Evolutionary conservation across 345 rosid genomes (phyloP).

Genomic region (Microthlaspi erraticum): DNA sequence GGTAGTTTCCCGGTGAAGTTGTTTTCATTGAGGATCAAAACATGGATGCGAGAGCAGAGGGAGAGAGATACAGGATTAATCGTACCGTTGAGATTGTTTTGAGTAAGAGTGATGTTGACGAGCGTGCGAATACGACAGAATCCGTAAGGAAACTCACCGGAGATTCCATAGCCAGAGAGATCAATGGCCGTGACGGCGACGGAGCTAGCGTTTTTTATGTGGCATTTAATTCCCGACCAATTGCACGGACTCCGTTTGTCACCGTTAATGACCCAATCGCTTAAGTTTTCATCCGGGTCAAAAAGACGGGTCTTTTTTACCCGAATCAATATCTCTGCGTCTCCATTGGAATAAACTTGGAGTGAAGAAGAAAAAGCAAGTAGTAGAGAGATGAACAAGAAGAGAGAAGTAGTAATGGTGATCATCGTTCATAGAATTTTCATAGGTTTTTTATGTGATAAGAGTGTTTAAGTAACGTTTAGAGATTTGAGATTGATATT

Average conservation of each 20-base stretch:
- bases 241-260: conserved; percentile 55
- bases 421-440: conserved; percentile 24
- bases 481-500: background rate
- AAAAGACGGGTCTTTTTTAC: conserved; percentile 49
- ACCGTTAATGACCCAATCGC: conserved; percentile 54
- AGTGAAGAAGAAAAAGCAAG: conserved; percentile 7
- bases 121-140: conserved; percentile 70
- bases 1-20: conserved; percentile 63
- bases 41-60: conserved; percentile 55
- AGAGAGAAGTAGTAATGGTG: conserved; percentile 1
- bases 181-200: conserved; percentile 55
- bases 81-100: conserved; percentile 53
- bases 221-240: conserved; percentile 74
- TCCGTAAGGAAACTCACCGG: conserved; percentile 62
- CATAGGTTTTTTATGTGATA: background rate
- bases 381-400: conserved; percentile 17
- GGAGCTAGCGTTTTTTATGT: conserved; percentile 38
- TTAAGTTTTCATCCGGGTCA: conserved; percentile 54
- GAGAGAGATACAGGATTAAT: conserved; percentile 50
- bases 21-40: conserved; percentile 48
- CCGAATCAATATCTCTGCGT: conserved; percentile 57
- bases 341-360: conserved; percentile 46
- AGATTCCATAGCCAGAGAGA: conserved; percentile 49
- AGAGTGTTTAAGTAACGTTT: conserved; percentile 28
- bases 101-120: conserved; percentile 47